Conservation (phyloP, 495 filamentous ascomycete species). For the Elaphomyces granulatus region DNA sequence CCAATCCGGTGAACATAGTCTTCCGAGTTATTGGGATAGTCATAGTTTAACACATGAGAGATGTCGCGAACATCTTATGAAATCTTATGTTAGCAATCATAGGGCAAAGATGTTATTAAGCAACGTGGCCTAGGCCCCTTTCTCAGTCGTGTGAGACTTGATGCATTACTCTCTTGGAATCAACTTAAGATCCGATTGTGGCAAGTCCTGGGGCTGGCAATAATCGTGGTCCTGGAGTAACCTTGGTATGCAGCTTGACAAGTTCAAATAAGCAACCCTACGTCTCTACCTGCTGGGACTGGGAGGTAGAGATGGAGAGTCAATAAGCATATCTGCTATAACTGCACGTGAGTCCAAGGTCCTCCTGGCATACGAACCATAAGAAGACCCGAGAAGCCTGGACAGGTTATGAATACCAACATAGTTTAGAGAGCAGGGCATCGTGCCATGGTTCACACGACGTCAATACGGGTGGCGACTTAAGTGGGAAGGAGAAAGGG, state of each 20-base stretch:
- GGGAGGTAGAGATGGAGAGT: conserved; percentile 63
- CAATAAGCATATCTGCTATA: conserved; percentile 50
- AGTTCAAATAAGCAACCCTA: conserved; percentile 59
- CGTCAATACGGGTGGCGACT: conserved; percentile 13
- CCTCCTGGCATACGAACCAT: conserved; percentile 61
- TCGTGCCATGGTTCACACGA: conserved; percentile 40
- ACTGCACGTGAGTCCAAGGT: conserved; percentile 79
- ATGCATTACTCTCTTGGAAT: conserved; percentile 56
- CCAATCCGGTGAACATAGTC: conserved; percentile 98
- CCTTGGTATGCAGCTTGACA: conserved; percentile 55
- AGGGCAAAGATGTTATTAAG: conserved; percentile 21
- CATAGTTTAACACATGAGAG: conserved; percentile 99
- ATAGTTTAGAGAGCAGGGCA: conserved; percentile 85
- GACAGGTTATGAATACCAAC: conserved; percentile 71
- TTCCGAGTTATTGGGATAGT: conserved; percentile 99
- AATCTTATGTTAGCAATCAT: conserved; percentile 67
- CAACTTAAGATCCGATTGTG: conserved; percentile 36
- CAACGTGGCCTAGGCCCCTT: conserved; percentile 39
- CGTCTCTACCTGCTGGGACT: conserved; percentile 44
- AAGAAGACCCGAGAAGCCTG: conserved; percentile 61
- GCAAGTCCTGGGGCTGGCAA: conserved; percentile 39
- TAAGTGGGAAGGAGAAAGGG: conserved; percentile 28
- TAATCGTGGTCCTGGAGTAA: conserved; percentile 60
- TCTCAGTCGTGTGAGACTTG: conserved; percentile 49
- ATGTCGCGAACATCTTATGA: conserved; percentile 98